These are phyloP conservation scores for Fusarium sp. DNA, from an alignment of 2,329 filamentous ascomycete genomes.

Conservation along the genomic window DNA sequence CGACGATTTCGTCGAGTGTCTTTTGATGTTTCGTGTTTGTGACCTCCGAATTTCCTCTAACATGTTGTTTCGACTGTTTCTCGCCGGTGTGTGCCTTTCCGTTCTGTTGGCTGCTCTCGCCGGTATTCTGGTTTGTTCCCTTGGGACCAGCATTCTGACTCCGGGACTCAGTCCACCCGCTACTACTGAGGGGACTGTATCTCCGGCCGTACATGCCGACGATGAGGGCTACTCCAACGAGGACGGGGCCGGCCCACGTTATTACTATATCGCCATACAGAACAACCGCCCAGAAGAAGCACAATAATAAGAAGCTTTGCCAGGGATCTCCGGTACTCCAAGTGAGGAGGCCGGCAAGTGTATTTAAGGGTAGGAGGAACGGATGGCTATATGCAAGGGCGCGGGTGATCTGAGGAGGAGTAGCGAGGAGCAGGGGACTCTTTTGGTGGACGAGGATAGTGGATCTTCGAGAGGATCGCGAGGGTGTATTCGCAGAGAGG, in stretches of 20 bases:
- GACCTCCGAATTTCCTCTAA: conserved; percentile 64
- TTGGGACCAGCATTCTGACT: conserved; percentile 45
- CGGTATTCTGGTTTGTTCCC: conserved; percentile 24
- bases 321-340: conserved; percentile 95
- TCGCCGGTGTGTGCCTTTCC: conserved; percentile 43
- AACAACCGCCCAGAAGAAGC: conserved; percentile 84
- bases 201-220: conserved; percentile 91
- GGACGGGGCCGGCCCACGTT: conserved; percentile 82
- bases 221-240: conserved; percentile 83
- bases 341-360: conserved; percentile 84
- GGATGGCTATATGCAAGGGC: conserved; percentile 96
- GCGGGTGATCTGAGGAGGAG: conserved; percentile 92
- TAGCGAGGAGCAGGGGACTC: conserved; percentile 90
- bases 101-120: conserved; percentile 43
- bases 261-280: conserved; percentile 90
- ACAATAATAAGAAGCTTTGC: conserved; percentile 94
- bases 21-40: conserved; percentile 84
- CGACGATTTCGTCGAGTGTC: conserved; percentile 96
- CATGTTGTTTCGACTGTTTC: conserved; percentile 53
- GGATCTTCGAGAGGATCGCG: conserved; percentile 75
- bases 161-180: conserved; percentile 71
- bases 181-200: conserved; percentile 91
- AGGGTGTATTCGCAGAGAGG: conserved; percentile 73
- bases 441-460: conserved; percentile 98
- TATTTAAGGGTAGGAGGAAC: conserved; percentile 90